A percentile compares a stretch with the other conserved stretches of the same genome.
Conservation (phyloP, 768 basidiomycete species). For the Phlebiopsis flavidoalba region DNA sequence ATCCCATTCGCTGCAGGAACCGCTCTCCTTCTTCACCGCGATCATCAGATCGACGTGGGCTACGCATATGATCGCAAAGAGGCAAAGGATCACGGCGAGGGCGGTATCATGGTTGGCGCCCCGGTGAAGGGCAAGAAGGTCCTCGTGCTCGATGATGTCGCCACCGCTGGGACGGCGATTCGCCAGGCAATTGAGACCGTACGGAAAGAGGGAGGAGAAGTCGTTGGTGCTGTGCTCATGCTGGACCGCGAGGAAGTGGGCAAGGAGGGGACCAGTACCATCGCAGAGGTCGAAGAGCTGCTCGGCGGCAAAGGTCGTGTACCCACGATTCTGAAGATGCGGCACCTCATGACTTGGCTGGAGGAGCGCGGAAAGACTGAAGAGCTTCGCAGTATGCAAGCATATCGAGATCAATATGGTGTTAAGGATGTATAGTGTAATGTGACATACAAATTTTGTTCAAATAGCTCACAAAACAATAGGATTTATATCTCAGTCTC, state of each 20-base stretch:
- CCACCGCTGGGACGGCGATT: slow-evolving; percentile 89
- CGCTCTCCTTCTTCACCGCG: slow-evolving; percentile 64
- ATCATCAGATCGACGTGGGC: slow-evolving; percentile 61
- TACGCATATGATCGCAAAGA: slow-evolving; percentile 96
- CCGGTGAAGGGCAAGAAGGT: slow-evolving; percentile 76
- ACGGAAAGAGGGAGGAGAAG: slow-evolving; percentile 59
- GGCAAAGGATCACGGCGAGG: slow-evolving; percentile 93
- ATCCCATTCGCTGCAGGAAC: slow-evolving; percentile 90
- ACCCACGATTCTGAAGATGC: slow-evolving; percentile 76
- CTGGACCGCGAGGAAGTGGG: slow-evolving; percentile 88
- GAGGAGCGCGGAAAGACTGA: slow-evolving; percentile 59
- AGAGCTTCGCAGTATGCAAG: slow-evolving; percentile 66
- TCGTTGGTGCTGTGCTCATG: slow-evolving; percentile 84
- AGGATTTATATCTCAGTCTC: too few species aligned
- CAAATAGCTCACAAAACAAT: neutral
- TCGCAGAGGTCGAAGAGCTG: slow-evolving; percentile 74
- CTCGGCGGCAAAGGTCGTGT: slow-evolving; percentile 69
- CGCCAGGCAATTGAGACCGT: slow-evolving; percentile 79
- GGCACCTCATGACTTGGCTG: slow-evolving; percentile 82
- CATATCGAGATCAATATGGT: slow-evolving; percentile 73
- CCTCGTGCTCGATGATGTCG: slow-evolving; percentile 92
- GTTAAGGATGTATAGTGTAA: slow-evolving; percentile 31
- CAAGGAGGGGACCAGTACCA: slow-evolving; percentile 66
- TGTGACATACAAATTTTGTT: neutral
- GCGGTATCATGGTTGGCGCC: slow-evolving; percentile 85